Base-by-base conservation (phyloP, 805 yeast species). In the Myxozyma nipponensis region DNA sequence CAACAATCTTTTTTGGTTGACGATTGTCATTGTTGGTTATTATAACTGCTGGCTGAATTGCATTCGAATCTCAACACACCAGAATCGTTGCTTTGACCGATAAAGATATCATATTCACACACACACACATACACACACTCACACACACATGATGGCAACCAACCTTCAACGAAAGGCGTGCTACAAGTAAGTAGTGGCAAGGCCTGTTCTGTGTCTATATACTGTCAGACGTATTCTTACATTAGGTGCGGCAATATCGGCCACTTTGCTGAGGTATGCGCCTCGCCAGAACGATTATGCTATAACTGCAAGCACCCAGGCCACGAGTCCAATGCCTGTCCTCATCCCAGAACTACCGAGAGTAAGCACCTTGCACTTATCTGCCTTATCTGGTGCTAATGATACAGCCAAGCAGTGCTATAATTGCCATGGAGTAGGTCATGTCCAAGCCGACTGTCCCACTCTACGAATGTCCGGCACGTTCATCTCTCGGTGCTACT, bases 221-320 rank as follows among this genome's bases (percentile, higher is more conserved):
- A 9, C 25, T 35, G 6, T 6, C 6, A 36, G 7, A 6, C 35
- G 13, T 17, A 22, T 5, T n/a, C 6, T 21, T 21, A 23, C 25
- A 18, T 17, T 26, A 87, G 86, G 70, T 87, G 96, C 74, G 96
- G 96, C 66, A 86, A 86, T 73, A 77, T 84, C 62, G 95, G 95
- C 63, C 96, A 87, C 75, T 78, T 87, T 65, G 95, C 95, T 58
- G 95, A 85, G 66, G 82, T 78, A 66, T 87, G 96, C 72, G 76
- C 78, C 59, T 87, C 84, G 69, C 76, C 82, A 54, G 90, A 84
- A 70, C 83, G 90, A 74, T 76, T 87, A 67, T 87, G 96, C 73
- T 87, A 88, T 84, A 87, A 88, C 81, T 87, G 96, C 72, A 86
- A 83, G 68, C 77, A 83, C 70, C 84, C 95, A 54, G 64, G 93